Base-by-base conservation (phyloP, 73 alveolate species). In the Uronychia binucleata region DNA sequence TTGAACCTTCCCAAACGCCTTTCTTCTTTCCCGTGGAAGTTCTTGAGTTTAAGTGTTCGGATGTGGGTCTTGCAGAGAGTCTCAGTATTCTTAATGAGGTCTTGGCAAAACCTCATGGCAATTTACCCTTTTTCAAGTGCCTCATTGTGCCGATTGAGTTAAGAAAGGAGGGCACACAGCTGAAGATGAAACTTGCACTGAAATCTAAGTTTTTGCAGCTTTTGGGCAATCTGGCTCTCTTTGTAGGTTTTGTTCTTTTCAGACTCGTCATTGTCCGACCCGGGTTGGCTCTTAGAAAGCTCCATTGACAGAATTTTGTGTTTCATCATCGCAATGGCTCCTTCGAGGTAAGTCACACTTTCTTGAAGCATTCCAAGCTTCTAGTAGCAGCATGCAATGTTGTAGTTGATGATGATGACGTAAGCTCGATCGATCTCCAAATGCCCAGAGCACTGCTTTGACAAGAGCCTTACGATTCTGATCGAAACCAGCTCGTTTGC, bases 371-470 rank as follows among this genome's bases (percentile, higher is more conserved):
- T 28, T 8, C 92, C 92, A 59, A 86, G 28, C 32, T 79, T 79
- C 34, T 86, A 59, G 59, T 33, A 86, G 75, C 88, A 78, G 34
- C 92, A 86, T 25, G 92, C 78, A 11, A 79, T 32, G 46, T 86
- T 86, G 57, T 86, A 86, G 32, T 77, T 79, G 29, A 86, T 11
- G 31, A 86, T 84, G 26, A 84, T 30, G 26, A 86, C 11, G 60
- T 86, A 86, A 59, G 74, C 75, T 5, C 58, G 74, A 59, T 86
- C 92, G 0, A 86, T 31, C 35, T 86, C 89, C 5, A 46, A 19
- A 5, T 46, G 5, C 67, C 67, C 67, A 46, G 67, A 11, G 67
- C 67, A 46, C 67, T 46, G 67, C 5, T 11, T 46, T 46, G 5
- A 19, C 19, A 11, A 46, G 5, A 46, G n/a, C 67, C 67, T 46